A percentile compares a stretch with the other conserved stretches of the same genome.
Conservation (phyloP, 306 rosid genomes). For the Carpinus fangiana region DNA sequence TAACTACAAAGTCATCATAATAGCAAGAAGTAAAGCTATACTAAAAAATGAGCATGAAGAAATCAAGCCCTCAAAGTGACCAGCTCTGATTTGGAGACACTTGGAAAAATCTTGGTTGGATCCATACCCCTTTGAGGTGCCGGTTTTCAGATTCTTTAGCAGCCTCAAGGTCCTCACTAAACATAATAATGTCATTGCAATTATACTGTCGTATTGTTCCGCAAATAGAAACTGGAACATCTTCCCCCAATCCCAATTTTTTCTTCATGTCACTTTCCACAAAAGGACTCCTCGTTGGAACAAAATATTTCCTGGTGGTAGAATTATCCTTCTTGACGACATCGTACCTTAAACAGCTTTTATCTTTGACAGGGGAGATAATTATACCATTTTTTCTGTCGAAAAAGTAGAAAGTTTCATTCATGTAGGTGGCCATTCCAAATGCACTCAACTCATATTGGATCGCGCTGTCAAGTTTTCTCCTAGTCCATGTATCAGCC, state of each 20-base stretch:
- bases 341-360: neutral
- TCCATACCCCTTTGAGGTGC: conserved; percentile 30
- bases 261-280: neutral
- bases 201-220: neutral
- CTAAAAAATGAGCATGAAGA: neutral
- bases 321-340: neutral
- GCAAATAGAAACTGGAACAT: conserved; percentile 12
- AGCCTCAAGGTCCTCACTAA: neutral
- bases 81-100: conserved; percentile 10
- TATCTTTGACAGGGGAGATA: neutral
- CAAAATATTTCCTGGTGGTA: neutral
- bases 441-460: neutral
- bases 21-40: too few species aligned
- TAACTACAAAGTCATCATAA: too few species aligned
- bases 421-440: conserved; percentile 2
- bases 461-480: neutral
- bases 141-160: neutral
- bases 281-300: neutral
- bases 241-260: conserved; percentile 5
- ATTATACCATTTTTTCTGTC: neutral
- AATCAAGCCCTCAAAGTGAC: conserved; percentile 7
- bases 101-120: conserved; percentile 24
- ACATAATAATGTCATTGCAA: neutral
- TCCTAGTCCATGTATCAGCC: conserved; percentile 3
- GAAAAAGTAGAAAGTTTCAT: conserved; percentile 10